phyloP scores from a whole-genome alignment of 495 filamentous ascomycete species.

The Neurospora cerealis region DNA sequence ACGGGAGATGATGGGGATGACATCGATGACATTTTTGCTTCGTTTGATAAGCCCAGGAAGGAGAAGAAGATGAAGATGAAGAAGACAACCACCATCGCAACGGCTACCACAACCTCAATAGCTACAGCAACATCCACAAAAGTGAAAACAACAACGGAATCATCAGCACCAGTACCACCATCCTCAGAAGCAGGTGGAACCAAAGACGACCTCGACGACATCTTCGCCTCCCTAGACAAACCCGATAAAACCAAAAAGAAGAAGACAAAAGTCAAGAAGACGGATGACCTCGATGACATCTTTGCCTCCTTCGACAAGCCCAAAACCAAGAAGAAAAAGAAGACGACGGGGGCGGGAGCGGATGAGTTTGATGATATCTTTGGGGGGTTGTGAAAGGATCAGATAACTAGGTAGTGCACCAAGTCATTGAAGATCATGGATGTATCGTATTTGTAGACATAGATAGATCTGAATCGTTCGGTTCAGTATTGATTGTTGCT shows the following conservation, averaged over 20 bases:
- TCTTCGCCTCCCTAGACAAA: not conserved
- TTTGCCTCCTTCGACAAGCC: slow-evolving; percentile 10
- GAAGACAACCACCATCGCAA: slow-evolving; percentile 4
- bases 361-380: slow-evolving; percentile 29
- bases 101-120: not conserved
- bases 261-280: slow-evolving; percentile 6
- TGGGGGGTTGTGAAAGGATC: slow-evolving; percentile 2
- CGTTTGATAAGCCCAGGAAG: slow-evolving; percentile 3
- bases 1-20: slow-evolving; percentile 13
- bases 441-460: not conserved
- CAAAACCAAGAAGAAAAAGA: slow-evolving; percentile 20
- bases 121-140: not conserved
- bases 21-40: slow-evolving; percentile 21
- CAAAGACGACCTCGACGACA: not conserved
- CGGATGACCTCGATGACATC: slow-evolving; percentile 27
- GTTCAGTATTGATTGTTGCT: too few species aligned
- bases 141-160: not conserved
- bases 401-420: not conserved
- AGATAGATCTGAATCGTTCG: too few species aligned
- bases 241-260: slow-evolving; percentile 2
- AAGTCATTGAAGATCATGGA: not conserved
- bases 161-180: slow-evolving; percentile 7
- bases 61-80: slow-evolving; percentile 7
- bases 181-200: not conserved
- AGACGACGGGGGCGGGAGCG: not conserved